phyloP scores from a whole-genome alignment of 805 yeast species.

The Candida sanyiensis region DNA sequence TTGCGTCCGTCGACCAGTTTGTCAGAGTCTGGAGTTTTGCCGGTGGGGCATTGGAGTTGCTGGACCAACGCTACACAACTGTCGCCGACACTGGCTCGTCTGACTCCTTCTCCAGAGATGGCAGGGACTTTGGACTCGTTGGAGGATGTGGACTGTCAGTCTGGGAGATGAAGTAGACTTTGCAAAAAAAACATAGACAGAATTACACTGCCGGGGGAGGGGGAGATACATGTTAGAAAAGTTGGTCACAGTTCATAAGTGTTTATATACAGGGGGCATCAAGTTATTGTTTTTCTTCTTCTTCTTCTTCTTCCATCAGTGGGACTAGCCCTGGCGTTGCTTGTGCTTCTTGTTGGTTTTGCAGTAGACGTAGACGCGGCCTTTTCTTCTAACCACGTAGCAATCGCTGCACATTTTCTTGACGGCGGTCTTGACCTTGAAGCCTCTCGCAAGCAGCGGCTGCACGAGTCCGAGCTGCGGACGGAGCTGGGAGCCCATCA shows the following conservation, averaged over 20 bases:
- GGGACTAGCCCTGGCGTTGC: slow-evolving; percentile 81
- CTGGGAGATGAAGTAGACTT: slow-evolving; percentile 31
- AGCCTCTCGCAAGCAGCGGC: slow-evolving; percentile 49
- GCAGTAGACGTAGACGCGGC: slow-evolving; percentile 89
- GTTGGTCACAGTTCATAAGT: background rate
- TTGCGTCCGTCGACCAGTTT: slow-evolving; percentile 81
- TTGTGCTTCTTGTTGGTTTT: slow-evolving; percentile 90
- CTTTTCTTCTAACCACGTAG: slow-evolving; percentile 86
- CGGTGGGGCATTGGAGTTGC: slow-evolving; percentile 23
- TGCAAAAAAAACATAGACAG: background rate
- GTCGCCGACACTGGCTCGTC: slow-evolving; percentile 88
- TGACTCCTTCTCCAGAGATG: slow-evolving; percentile 32
- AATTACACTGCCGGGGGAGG: too few species aligned
- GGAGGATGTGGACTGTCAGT: slow-evolving; percentile 83
- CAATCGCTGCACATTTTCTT: slow-evolving; percentile 92
- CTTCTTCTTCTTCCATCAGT: too few species aligned
- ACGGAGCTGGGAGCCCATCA: slow-evolving; percentile 10
- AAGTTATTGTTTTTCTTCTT: too few species aligned
- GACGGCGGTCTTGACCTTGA: slow-evolving; percentile 89
- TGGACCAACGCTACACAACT: slow-evolving; percentile 57
- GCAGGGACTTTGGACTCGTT: slow-evolving; percentile 36
- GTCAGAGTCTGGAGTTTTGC: slow-evolving; percentile 55
- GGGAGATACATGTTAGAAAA: background rate
- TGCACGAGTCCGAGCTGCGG: slow-evolving; percentile 14
- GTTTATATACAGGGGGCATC: background rate